Evolutionary conservation across 2,329 filamentous ascomycete genomes (phyloP).

Genomic region (Lachnellula cervina): DNA sequence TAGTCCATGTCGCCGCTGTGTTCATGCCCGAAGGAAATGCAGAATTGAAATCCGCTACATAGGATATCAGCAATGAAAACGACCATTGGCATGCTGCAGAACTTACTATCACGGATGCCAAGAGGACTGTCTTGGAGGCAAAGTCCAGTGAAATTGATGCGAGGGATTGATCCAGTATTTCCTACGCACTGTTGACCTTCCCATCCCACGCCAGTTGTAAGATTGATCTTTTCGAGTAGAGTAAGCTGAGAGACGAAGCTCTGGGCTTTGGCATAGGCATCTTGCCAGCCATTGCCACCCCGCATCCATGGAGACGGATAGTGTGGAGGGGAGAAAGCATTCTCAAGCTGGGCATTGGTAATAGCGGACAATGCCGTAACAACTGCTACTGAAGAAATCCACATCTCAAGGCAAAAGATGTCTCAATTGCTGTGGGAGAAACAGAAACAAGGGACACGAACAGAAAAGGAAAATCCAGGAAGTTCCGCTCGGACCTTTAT

Average conservation of each 20-base stretch:
- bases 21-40: slow-evolving; percentile 76
- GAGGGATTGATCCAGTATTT: slow-evolving; percentile 30
- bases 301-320: slow-evolving; percentile 34
- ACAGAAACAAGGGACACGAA: neutral
- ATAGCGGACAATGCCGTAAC: slow-evolving; percentile 16
- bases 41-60: slow-evolving; percentile 60
- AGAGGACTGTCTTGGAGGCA: slow-evolving; percentile 33
- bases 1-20: slow-evolving; percentile 69
- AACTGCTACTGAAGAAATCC: slow-evolving; percentile 14
- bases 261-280: slow-evolving; percentile 67
- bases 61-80: neutral
- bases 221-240: slow-evolving; percentile 80
- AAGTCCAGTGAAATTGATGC: slow-evolving; percentile 28
- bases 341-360: slow-evolving; percentile 22
- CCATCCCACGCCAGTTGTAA: slow-evolving; percentile 72
- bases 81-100: neutral
- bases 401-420: slow-evolving; percentile 10
- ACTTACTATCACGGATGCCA: slow-evolving; percentile 37
- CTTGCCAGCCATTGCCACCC: slow-evolving; percentile 48
- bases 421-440: neutral
- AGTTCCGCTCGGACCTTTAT: slow-evolving; percentile 1
- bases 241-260: slow-evolving; percentile 69
- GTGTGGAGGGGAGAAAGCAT: slow-evolving; percentile 25
- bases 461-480: neutral
- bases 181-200: slow-evolving; percentile 30